phyloP scores from a whole-genome alignment of 2,329 filamentous ascomycete species.

The Nemania diffusa region DNA sequence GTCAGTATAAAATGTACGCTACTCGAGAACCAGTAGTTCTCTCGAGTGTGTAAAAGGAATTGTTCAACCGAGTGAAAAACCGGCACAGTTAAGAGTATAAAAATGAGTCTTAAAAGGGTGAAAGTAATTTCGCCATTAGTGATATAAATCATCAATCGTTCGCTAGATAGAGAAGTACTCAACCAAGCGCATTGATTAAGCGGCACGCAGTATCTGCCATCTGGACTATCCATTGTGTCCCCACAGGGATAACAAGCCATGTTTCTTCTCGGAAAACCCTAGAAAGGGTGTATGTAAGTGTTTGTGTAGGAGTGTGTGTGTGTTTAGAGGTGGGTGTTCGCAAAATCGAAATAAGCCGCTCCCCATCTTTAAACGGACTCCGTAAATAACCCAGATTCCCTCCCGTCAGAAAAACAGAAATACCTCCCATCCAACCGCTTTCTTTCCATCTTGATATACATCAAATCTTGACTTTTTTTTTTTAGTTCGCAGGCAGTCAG shows the following conservation, averaged over 20 bases:
- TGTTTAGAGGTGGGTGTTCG: background rate
- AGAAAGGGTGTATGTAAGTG: background rate
- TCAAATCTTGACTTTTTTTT: background rate
- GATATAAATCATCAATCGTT: constrained; percentile 26
- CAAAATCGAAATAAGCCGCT: constrained; percentile 1
- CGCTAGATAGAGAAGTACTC: constrained; percentile 6
- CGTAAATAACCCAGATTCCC: constrained; percentile 1
- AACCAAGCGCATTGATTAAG: constrained; percentile 10
- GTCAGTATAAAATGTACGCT: background rate
- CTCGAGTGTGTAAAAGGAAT: background rate
- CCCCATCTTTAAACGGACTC: constrained; percentile 16
- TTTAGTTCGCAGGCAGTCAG: background rate
- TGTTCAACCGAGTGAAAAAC: background rate
- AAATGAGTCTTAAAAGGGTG: background rate
- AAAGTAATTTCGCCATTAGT: constrained; percentile 14
- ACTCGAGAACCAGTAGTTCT: background rate
- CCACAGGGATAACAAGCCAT: background rate
- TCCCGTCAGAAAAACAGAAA: background rate
- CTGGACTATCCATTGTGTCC: background rate
- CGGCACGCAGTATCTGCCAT: background rate
- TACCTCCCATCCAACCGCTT: background rate
- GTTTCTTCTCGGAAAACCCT: background rate
- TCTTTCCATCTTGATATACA: background rate
- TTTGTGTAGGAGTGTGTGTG: background rate
- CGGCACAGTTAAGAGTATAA: background rate